phyloP scores from a whole-genome alignment of 768 basidiomycete genomes.

The Tricholoma hemisulphureum region DNA sequence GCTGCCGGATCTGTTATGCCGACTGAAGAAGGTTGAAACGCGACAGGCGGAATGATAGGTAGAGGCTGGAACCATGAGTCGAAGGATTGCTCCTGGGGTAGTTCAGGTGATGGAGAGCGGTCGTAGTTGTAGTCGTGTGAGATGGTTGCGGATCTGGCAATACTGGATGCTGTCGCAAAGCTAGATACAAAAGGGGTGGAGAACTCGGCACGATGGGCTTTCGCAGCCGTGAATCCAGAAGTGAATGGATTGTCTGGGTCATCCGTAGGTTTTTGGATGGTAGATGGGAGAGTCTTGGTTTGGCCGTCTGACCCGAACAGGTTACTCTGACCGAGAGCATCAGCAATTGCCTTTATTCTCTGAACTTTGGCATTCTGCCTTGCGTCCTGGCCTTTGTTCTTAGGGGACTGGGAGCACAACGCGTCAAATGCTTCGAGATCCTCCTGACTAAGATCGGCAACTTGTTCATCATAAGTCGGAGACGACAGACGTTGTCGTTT shows the following conservation, averaged over 20 bases:
- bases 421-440: conserved; percentile 56
- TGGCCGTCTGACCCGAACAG: background rate
- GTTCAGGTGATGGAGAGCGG: conserved; percentile 42
- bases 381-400: conserved; percentile 1
- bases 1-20: conserved; percentile 6
- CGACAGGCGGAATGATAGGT: conserved; percentile 23
- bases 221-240: conserved; percentile 1
- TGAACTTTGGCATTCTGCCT: conserved; percentile 1
- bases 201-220: conserved; percentile 1
- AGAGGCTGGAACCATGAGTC: conserved; percentile 51
- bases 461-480: conserved; percentile 58
- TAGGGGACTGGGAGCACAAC: conserved; percentile 23
- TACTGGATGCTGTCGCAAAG: conserved; percentile 30
- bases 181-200: conserved; percentile 13
- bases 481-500: conserved; percentile 68
- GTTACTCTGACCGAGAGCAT: background rate
- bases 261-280: conserved; percentile 22
- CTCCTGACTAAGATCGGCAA: conserved; percentile 51
- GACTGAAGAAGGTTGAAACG: conserved; percentile 37
- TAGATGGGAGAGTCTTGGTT: background rate
- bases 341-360: conserved; percentile 5
- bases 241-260: conserved; percentile 47
- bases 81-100: conserved; percentile 39
- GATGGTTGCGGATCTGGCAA: conserved; percentile 10
- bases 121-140: conserved; percentile 18